Evolutionary conservation across 345 rosid genomes (phyloP), one percentile per base, ranked within the genome.

Genomic region (Populus ilicifolia): DNA sequence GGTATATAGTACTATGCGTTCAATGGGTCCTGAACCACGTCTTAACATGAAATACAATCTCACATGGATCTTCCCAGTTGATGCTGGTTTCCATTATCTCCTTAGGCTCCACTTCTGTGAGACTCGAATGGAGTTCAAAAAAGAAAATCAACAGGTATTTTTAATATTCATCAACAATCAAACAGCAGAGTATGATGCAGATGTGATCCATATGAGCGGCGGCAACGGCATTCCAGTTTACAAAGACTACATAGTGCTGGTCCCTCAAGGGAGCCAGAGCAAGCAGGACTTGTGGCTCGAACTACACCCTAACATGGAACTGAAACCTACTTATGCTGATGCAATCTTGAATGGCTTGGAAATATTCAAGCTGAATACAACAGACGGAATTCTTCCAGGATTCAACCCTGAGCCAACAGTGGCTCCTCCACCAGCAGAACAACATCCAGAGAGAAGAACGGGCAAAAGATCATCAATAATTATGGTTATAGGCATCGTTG

Each of bases 281-380:
- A 73, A 73, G 50, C 67, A 56, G 75, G n/a, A 61, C 76, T 29
- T 75, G 46, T 63, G 73, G 70, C 69, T 80, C 12, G 72, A 72
- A 38, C n/a, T 80, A 18, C 81, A 74, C 35, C 83, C 85, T 0
- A 62, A n/a, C 18, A 8, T 41, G 6, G 8, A 8, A 0, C 0
- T 0, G 2, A 1, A 17, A 4, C 20, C 38, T 9, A 0, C 0
- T 9, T 3, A 9, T 44, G 1, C 5, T 16, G 77, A 81, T 61
- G 80, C 83, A 14, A 11, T 81, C 54, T 50, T 81, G 73, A 81
- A 81, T 21, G 83, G 83, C 38, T 25, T 71, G 30, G 83, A 80
- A 64, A 76, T 80, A 61, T 71, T 76, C 74, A 80, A 80, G 77
- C 68, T 77, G 73, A 80, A 61, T 36, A 65, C 30, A 1, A 20